Evolutionary conservation across 495 filamentous ascomycete genomes (phyloP).

Genomic region (Thermothielavioides terrestris): DNA sequence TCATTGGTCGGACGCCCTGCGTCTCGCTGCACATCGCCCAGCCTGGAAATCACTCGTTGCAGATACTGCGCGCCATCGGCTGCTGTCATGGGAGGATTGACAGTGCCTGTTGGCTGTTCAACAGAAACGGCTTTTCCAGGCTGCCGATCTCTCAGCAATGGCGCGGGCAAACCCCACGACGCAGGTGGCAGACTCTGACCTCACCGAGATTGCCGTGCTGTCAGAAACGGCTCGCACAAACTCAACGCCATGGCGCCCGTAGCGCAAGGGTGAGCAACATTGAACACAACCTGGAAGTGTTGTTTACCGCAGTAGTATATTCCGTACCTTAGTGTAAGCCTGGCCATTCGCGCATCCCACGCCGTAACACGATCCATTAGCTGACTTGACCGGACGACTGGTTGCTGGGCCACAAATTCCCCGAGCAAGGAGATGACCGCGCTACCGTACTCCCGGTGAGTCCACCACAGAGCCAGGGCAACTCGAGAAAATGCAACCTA

Average conservation of each 20-base stretch:
- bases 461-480: background rate
- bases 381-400: too few relatives aligned
- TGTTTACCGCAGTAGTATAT: too few relatives aligned
- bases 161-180: background rate
- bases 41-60: conserved; percentile 10
- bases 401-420: background rate
- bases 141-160: background rate
- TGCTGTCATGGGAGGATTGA: background rate
- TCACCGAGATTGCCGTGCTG: background rate
- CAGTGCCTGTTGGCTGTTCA: background rate
- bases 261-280: background rate
- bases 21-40: conserved; percentile 3
- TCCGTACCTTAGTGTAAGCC: too few relatives aligned
- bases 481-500: conserved; percentile 4
- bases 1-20: background rate
- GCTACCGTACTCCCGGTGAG: conserved; percentile 6
- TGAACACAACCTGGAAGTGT: background rate
- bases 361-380: too few relatives aligned
- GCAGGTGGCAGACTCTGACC: background rate
- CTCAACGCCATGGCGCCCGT: background rate
- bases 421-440: conserved; percentile 1
- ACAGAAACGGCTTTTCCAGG: background rate
- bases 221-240: background rate
- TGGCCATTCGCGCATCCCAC: too few relatives aligned
- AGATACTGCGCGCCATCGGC: conserved; percentile 7